Evolutionary conservation across 1,139 yeast species (phyloP).

Genomic region (Chernovozyma aurita): DNA sequence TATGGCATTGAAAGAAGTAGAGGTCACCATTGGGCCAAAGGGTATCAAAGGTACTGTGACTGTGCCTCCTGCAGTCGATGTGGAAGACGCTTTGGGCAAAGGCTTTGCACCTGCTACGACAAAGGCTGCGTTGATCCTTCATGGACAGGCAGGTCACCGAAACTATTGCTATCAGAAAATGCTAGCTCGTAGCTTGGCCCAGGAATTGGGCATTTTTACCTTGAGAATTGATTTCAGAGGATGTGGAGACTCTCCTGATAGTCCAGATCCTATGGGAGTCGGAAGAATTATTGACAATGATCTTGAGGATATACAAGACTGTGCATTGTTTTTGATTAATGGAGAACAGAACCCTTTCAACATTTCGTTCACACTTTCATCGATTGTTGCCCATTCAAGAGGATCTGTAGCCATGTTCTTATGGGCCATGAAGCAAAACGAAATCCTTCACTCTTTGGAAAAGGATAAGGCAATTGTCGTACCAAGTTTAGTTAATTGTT

Average conservation of each 20-base stretch:
- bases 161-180: constrained; percentile 69
- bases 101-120: constrained; percentile 35
- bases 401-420: constrained; percentile 75
- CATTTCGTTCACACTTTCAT: constrained; percentile 42
- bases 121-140: constrained; percentile 43
- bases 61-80: constrained; percentile 31
- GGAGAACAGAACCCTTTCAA: constrained; percentile 34
- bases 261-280: constrained; percentile 23
- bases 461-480: constrained; percentile 35
- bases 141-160: constrained; percentile 85
- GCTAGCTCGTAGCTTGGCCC: constrained; percentile 59
- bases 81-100: constrained; percentile 19
- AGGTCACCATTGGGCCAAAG: constrained; percentile 28
- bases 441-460: constrained; percentile 17
- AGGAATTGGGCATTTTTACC: constrained; percentile 55
- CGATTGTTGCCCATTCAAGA: constrained; percentile 73
- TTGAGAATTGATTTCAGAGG: constrained; percentile 82
- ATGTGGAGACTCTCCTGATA: constrained; percentile 72
- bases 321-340: constrained; percentile 41
- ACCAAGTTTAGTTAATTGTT: constrained; percentile 67
- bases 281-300: constrained; percentile 67
- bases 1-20: constrained; percentile 20
- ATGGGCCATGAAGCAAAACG: constrained; percentile 55
- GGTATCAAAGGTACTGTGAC: constrained; percentile 39
- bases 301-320: constrained; percentile 58